Evolutionary conservation across 176 grass and related monocot species (phyloP).

Genomic region (Raddia distichophylla): DNA sequence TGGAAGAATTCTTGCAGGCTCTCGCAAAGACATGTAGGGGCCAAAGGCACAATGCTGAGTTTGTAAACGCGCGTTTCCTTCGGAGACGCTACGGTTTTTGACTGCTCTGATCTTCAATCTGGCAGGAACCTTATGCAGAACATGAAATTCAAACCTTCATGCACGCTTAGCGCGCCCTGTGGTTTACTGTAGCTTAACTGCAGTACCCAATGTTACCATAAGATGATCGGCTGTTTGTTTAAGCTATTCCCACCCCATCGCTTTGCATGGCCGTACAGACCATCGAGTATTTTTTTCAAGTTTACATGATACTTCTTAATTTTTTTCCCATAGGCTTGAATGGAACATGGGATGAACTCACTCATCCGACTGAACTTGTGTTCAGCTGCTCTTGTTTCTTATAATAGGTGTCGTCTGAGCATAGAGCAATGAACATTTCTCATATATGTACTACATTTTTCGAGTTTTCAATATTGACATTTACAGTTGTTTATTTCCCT

Average conservation of each 20-base stretch:
- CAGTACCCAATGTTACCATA: neutral
- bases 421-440: neutral
- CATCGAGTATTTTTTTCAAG: neutral
- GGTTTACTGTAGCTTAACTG: constrained; percentile 14
- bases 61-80: neutral
- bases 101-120: constrained; percentile 22
- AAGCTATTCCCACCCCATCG: neutral
- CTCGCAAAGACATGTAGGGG: neutral
- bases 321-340: neutral
- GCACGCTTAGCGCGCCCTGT: neutral
- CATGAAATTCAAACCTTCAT: constrained; percentile 1
- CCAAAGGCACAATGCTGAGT: neutral
- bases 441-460: neutral
- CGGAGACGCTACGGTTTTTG: neutral
- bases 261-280: neutral
- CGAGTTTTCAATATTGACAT: neutral
- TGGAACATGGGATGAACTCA: neutral
- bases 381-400: neutral
- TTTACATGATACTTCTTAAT: neutral
- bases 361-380: neutral
- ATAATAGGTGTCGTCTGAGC: neutral
- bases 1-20: neutral
- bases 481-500: neutral
- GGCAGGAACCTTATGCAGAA: neutral
- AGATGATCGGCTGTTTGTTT: neutral